Evolutionary conservation across 2,329 filamentous ascomycete genomes (phyloP), one percentile per base, ranked within the genome.

Genomic region (Beauveria sp.): DNA sequence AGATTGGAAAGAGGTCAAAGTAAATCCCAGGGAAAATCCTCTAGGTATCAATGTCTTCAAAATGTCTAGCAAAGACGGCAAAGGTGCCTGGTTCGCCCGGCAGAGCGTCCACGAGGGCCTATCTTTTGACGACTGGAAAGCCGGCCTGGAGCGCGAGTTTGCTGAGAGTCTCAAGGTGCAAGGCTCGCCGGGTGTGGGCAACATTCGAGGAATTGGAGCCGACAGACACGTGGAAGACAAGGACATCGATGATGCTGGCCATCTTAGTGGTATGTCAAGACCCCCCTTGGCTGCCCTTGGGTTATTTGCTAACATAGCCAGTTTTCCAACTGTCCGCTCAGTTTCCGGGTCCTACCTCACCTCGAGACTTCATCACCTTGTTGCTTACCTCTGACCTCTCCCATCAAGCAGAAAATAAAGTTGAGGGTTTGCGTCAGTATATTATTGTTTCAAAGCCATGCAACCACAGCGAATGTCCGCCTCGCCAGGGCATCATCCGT

Each of bases 401-500:
- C 47, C 75, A 79, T 2, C 75, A 75, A 28, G 67, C 69, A 28
- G 62, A 68, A 3, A 61, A 65, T 12, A 57, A 68, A 5, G 51
- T 57, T 1, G 67, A 65, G 41, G 82, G 85, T 34, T 73, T 73
- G 73, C 84, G 89, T 64, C 89, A 92, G 69, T 96, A 87, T 72
- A 91, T 96, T 81, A 83, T 97, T 59, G 84, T 97, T 3, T 96
- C 92, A 2, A 92, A 89, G 72, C 93, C 93, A 1, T 90, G 91
- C 68, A 74, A 82, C 22, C 92, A 97, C 70, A 85, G 87, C 0
- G 85, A 91, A 62, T 87, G 89, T 40, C 86, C 87, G 22, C 80
- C 82, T 14, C 80, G 88, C 10, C 76, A 83, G 62, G 90, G 90
- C 18, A 93, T 88, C 70, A 90, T 96, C 54, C 83, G 91, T 46